A percentile compares a stretch with the other conserved stretches of the same genome.
Evolutionary conservation across 2,329 filamentous ascomycete species (phyloP).

Genomic region (Colletotrichum tofieldiae): DNA sequence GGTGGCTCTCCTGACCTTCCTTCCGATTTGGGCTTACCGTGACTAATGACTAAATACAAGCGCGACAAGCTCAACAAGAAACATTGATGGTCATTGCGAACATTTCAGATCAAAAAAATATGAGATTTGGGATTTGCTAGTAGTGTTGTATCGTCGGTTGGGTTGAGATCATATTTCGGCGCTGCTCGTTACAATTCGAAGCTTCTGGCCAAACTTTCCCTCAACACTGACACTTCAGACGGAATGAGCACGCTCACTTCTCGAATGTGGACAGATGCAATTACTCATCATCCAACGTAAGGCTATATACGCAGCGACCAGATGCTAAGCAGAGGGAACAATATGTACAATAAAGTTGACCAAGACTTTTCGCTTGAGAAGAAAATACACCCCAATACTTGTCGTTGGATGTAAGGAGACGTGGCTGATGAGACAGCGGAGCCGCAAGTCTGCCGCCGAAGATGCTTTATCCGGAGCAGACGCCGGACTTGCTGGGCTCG

Average conservation of each 20-base stretch:
- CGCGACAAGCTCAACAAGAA: neutral
- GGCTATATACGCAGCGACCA: neutral
- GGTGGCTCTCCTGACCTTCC: too few relatives aligned
- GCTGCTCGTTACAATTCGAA: too few relatives aligned
- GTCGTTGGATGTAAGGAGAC: neutral
- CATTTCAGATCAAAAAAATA: neutral
- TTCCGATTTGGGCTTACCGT: too few relatives aligned
- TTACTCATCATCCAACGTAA: neutral
- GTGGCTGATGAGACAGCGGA: neutral
- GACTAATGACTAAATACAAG: too few relatives aligned
- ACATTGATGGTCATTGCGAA: neutral
- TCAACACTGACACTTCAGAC: too few relatives aligned
- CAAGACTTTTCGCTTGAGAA: neutral
- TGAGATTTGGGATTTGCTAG: neutral
- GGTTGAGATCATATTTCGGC: neutral
- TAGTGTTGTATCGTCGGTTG: neutral
- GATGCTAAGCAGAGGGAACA: neutral
- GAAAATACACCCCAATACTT: neutral
- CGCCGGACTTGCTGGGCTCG: constrained; percentile 48
- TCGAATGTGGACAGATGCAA: neutral
- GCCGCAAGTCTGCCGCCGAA: neutral
- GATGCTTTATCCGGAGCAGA: constrained; percentile 47
- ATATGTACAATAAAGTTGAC: neutral
- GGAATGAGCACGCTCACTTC: neutral
- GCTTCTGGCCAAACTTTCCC: too few relatives aligned